A percentile compares a stretch with the other conserved stretches of the same genome.
These are phyloP conservation scores for Fusarium sp. DNA, from an alignment of 2,329 filamentous ascomycete species.

Conservation along the genomic window DNA sequence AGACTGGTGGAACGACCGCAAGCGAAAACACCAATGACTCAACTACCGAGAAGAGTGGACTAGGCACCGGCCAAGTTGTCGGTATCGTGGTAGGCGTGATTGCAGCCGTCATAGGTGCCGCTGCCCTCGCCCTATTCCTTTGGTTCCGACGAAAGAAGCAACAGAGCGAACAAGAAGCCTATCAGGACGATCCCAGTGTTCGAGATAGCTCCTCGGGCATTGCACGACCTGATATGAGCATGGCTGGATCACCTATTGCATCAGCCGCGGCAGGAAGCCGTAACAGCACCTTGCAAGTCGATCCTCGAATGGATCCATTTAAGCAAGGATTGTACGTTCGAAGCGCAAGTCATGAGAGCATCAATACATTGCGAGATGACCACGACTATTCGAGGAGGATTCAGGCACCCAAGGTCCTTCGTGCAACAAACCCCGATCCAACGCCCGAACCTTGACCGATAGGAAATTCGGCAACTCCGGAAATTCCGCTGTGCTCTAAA, in stretches of 20 bases:
- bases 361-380: slow-evolving; percentile 70
- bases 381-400: slow-evolving; percentile 71
- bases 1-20: slow-evolving; percentile 27
- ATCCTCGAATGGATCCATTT: slow-evolving; percentile 70
- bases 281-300: slow-evolving; percentile 64
- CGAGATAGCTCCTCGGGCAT: slow-evolving; percentile 61
- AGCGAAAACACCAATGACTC: slow-evolving; percentile 27
- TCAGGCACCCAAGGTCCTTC: slow-evolving; percentile 63
- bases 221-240: slow-evolving; percentile 54
- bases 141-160: slow-evolving; percentile 56
- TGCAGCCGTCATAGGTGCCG: slow-evolving; percentile 51
- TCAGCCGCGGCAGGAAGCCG: slow-evolving; percentile 54
- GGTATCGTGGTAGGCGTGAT: slow-evolving; percentile 63
- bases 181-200: slow-evolving; percentile 55
- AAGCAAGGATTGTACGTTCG: slow-evolving; percentile 64
- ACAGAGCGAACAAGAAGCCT: slow-evolving; percentile 52
- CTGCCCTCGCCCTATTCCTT: slow-evolving; percentile 51
- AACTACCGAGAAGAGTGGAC: slow-evolving; percentile 34
- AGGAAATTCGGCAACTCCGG: background rate
- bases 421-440: slow-evolving; percentile 69
- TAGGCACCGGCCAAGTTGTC: slow-evolving; percentile 58
- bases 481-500: background rate
- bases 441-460: slow-evolving; percentile 28
- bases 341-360: slow-evolving; percentile 68
- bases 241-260: slow-evolving; percentile 43